Conservation (phyloP, 2,329 filamentous ascomycete genomes). For the Fusarium sp. region DNA sequence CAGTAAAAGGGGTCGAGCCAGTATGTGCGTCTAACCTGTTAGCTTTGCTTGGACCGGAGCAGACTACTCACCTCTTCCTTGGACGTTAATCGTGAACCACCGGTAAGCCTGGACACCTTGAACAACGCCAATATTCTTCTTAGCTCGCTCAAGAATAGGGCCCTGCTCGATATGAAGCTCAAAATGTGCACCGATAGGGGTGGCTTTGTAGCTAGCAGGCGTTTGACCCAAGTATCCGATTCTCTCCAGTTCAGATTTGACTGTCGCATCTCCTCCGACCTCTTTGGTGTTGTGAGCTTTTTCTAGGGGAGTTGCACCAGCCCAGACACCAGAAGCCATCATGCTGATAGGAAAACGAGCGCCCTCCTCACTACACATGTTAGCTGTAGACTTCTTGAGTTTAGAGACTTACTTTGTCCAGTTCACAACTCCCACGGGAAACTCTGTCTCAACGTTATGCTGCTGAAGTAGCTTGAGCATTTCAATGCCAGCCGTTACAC, state of each 20-base stretch:
- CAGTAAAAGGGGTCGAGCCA: slow-evolving; percentile 46
- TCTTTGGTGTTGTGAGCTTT: slow-evolving; percentile 73
- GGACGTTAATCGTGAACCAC: slow-evolving; percentile 44
- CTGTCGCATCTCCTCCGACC: slow-evolving; percentile 51
- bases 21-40: slow-evolving; percentile 49
- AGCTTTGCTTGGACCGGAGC: rapidly evolving
- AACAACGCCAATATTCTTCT: slow-evolving; percentile 33
- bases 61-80: slow-evolving; percentile 37
- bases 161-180: slow-evolving; percentile 86
- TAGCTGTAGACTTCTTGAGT: background rate
- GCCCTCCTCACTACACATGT: slow-evolving; percentile 75
- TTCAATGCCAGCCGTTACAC: slow-evolving; percentile 79
- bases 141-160: slow-evolving; percentile 34
- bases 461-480: slow-evolving; percentile 77
- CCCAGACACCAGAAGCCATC: slow-evolving; percentile 82
- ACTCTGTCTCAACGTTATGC: slow-evolving; percentile 74
- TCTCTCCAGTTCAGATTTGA: slow-evolving; percentile 68
- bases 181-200: slow-evolving; percentile 80
- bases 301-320: slow-evolving; percentile 72
- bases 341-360: slow-evolving; percentile 83
- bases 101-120: slow-evolving; percentile 44
- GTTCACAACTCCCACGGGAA: slow-evolving; percentile 80
- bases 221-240: slow-evolving; percentile 76
- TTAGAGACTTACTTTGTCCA: slow-evolving; percentile 72
- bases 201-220: slow-evolving; percentile 34